Base-by-base conservation (phyloP, 116 monocot species). In the Cymodocea nodosa region DNA sequence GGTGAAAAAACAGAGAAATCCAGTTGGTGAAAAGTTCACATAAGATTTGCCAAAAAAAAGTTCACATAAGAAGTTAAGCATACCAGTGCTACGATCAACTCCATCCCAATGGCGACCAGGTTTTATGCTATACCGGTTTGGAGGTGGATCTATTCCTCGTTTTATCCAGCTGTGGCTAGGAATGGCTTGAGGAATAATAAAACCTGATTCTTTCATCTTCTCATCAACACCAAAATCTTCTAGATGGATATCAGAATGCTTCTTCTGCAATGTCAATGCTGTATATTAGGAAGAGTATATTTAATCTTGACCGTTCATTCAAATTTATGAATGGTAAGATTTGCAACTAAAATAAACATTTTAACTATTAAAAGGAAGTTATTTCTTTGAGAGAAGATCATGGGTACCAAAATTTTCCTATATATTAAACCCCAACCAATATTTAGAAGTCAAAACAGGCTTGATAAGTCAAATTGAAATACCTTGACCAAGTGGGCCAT, bases 91-190 rank as follows among this genome's bases (percentile, higher is more conserved):
- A n/a, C 95, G 84, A 71, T 95, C 90, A 6, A 95, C 90, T 64
- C 95, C 95, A 81, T 95, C 95, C 95, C 95, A 95, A 51, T 95
- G 95, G 44, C 95, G 87, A 12, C 95, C 95, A n/a, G 95, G 95
- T 59, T 69, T 79, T 64, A 90, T 90, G 35, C 83, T 85, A 74
- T 90, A 95, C 19, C 95, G 90, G 71, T 95, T 95, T 65, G 83
- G 78, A 70, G 83, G 87, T 22, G 74, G 80, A 82, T 95, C 95
- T 35, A 90, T 37, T 67, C 90, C 90, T 40, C 95, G 72, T 72
- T 95, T 95, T 65, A 95, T 40, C 95, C 95, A 95, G 55, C 95
- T 95, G 56, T 95, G 95, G 40, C 39, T 81, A 15, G 95, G 95
- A 73, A 95, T 69, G 39, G 60, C 74, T 60, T 95, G 95, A 34